Evolutionary conservation across 2,329 filamentous ascomycete genomes (phyloP), one percentile per base, ranked within the genome.

Genomic region (Exophiala bonariae): DNA sequence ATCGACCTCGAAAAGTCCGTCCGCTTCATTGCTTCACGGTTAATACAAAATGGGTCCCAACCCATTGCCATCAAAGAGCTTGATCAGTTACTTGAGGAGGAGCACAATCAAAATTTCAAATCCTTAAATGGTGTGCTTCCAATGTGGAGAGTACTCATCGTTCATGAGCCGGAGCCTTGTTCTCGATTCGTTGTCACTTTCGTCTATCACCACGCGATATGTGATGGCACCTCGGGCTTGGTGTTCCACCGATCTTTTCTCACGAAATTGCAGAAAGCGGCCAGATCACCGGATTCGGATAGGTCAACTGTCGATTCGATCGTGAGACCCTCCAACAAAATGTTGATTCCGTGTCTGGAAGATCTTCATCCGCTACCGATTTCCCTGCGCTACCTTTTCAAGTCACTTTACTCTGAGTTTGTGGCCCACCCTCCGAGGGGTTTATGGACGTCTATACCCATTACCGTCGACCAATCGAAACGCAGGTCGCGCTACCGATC

Each of bases 171-270:
- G 7, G 41, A 22, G 8, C n/a, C 20, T 11, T 23, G 13, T 31
- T 18, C 6, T 8, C 3, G 9, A 4, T 75, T 77, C 47, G 72
- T 69, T 1, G 71, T 66, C 1, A 60, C 57, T 2, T 77, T 74
- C 59, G 61, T 75, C 6, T 74, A 64, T 48, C 74, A 77, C 46
- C 74, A 77, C 59, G 69, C 67, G 3, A 62, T 76, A 42, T 68
- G 66, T 1, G 74, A 77, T 55, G 74, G 74, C 1, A 59, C 59
- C 6, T 73, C 72, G 0, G 71, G 69, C 0, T 65, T 72, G 16
- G 61, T 69, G 0, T 76, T 77, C 49, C 74, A 76, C 42, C 57
- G 61, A 9, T 58, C 63, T 0, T 73, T 77, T 26, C 62, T 69
- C 5, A 52, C 56, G 23, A 26, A 26, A 6, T 6, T 11, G 11